Evolutionary conservation across 2,329 filamentous ascomycete genomes (phyloP), one percentile per base, ranked within the genome.

Genomic region (Fusarium cicatricum): DNA sequence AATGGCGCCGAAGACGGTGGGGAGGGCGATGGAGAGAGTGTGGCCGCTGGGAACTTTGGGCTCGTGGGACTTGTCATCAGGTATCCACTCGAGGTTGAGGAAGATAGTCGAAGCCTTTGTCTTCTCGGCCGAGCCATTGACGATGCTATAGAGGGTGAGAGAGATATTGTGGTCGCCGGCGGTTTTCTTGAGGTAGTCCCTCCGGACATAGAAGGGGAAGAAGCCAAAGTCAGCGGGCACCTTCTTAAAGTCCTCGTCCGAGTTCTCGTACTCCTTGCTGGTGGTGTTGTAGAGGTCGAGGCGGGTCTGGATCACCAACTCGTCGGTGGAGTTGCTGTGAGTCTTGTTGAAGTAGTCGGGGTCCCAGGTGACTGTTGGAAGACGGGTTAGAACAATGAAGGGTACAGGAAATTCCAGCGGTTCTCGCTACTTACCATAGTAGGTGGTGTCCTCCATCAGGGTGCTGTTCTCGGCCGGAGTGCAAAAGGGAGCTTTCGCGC

Each of bases 341-440:
- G 74, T 71, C 41, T 72, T 68, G 64, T 75, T 74, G 74, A 83
- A 85, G 71, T 75, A 81, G 44, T 77, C 72, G 19, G 82, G 74
- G 61, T 86, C 82, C 83, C 83, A 86, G 23, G 81, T 84, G 48
- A 86, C 83, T 85, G 12, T 17, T n/a, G 23, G 14, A 9, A 4
- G 6, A 11, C 11, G 10, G 34, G 37, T 54, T 48, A 58, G 46
- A 26, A 10, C 6, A 26, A 10, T 26, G 23, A 26, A 10, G 5
- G 9, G 3, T 8, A 26, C 9, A 9, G 5, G 23, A 40, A 15
- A 6, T 11, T 31, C 31, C 4, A 11, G 21, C 19, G 15, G 5
- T 8, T 44, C 16, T 19, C 15, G n/a, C 12, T 6, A 60, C 76
- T 56, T 66, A 85, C 82, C 72, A 61, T 84, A 85, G 70, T 85